Evolutionary conservation across 768 basidiomycete species (phyloP).

Genomic region (Lactifluus rugatus): DNA sequence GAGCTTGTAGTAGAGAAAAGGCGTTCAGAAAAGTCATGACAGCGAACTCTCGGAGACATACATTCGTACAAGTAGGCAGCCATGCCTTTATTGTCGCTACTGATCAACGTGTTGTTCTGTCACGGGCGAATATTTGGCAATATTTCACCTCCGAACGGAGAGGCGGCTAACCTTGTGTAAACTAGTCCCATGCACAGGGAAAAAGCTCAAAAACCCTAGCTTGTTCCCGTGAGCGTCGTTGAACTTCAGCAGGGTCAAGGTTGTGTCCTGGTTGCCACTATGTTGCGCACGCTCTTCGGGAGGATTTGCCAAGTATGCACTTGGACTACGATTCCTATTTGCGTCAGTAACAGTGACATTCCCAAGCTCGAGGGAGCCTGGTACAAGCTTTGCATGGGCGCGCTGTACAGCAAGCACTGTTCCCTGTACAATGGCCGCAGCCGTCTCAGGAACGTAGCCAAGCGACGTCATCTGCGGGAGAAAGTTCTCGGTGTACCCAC

Average conservation of each 20-base stretch:
- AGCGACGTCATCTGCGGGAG: conserved; percentile 68
- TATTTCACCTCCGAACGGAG: not conserved
- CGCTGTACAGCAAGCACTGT: conserved; percentile 59
- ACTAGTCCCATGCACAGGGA: conserved; percentile 72
- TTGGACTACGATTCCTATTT: conserved; percentile 68
- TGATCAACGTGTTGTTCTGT: conserved; percentile 76
- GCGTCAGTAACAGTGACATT: conserved; percentile 60
- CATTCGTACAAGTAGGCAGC: conserved; percentile 72
- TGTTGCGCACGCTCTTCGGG: conserved; percentile 57
- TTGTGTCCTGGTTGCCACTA: conserved; percentile 64
- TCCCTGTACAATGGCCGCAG: conserved; percentile 61
- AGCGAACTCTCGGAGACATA: conserved; percentile 24
- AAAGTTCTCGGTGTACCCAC: conserved; percentile 69
- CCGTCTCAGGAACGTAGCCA: conserved; percentile 64
- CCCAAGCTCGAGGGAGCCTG: conserved; percentile 52
- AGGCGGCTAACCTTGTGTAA: conserved; percentile 48
- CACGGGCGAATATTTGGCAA: not conserved
- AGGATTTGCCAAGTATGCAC: conserved; percentile 70
- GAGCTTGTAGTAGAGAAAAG: conserved; percentile 32
- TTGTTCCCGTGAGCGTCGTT: conserved; percentile 48
- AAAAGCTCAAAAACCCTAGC: conserved; percentile 64
- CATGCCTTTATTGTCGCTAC: conserved; percentile 80
- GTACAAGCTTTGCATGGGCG: conserved; percentile 52
- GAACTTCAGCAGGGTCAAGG: conserved; percentile 57
- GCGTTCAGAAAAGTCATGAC: not conserved